Base-by-base conservation (phyloP, 2,329 filamentous ascomycete genomes). In the Hymenoscyphus occultus region DNA sequence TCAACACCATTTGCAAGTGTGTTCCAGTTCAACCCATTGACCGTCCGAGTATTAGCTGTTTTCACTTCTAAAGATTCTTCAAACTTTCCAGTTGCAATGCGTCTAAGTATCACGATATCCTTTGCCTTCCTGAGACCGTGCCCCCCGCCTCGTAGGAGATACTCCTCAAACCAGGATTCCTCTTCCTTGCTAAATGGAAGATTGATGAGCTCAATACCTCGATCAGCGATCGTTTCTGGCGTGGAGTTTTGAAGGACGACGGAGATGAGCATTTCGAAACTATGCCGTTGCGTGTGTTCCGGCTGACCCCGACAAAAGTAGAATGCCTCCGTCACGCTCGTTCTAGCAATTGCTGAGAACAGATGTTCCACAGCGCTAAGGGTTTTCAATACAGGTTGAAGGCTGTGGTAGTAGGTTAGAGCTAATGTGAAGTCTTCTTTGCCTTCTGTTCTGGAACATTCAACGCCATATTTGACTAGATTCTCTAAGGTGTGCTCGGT, bases 401-500 rank as follows among this genome's bases (percentile, higher is more conserved):
- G 88, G 13, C 89, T 86, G 69, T 93, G 84, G 78, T 90, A 95
- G 78, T 95, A 96, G 12, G 91, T 89, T 35, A 95, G 82, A 0
- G 90, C 84, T 1, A 93, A 81, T 32, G 80, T 83, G 71, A 86
- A 84, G 73, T 92, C 87, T 64, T 81, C 80, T 54, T 82, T 79
- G 45, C 86, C 82, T 68, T 87, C 83, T 22, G 42, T 45, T 45
- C 42, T 45, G 16, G 42, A 45, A 45, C 42, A 19, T n/a, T 54
- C 19, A 22, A 28, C 22, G 13, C 48, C 48, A 5, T 54, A 54
- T 45, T 84, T 83, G 61, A 91, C 85, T 4, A 95, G 84, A 4
- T 84, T 83, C 32, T 84, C 83, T 70, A 95, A 82, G 61, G 96
- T 93, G 67, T 96, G 90, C 77, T 95, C 91, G 64, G 90, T 85